Evolutionary conservation across 371 early-diverging fungal genomes (phyloP).

Genomic region (Dichotomocladium elegans): DNA sequence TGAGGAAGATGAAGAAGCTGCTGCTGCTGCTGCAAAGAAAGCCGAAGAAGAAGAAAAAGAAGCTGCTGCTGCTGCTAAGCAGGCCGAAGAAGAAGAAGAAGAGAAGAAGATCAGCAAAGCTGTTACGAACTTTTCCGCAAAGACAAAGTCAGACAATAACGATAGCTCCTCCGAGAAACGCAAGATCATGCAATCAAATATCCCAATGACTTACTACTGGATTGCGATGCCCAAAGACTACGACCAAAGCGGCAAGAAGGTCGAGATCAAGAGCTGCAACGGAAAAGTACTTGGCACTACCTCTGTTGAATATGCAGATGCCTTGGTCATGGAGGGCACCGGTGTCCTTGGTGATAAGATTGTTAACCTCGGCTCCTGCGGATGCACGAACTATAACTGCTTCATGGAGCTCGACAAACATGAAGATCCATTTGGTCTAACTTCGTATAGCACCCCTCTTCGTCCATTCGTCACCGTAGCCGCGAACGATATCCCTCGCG

Average conservation of each 20-base stretch:
- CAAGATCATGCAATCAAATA: constrained; percentile 3
- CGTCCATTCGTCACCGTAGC: constrained; percentile 24
- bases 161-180: constrained; percentile 9
- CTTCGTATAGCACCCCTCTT: constrained; percentile 15
- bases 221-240: constrained; percentile 22
- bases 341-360: constrained; percentile 18
- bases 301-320: constrained; percentile 17
- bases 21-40: neutral
- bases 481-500: constrained; percentile 20
- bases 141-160: constrained; percentile 5
- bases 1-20: neutral
- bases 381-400: constrained; percentile 24
- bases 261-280: constrained; percentile 19
- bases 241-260: constrained; percentile 11
- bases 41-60: neutral
- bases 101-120: constrained; percentile 1
- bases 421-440: constrained; percentile 20
- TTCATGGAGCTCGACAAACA: constrained; percentile 21
- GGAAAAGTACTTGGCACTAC: constrained; percentile 23
- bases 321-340: constrained; percentile 29
- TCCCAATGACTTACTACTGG: constrained; percentile 28
- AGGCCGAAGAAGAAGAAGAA: neutral
- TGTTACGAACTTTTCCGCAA: constrained; percentile 1
- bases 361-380: constrained; percentile 23
- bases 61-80: constrained; percentile 1